Percentiles rank a stretch among this genome's conserved stretches.
These are phyloP conservation scores for Cordyceps cicadae DNA, from an alignment of 2,329 filamentous ascomycete species.

Conservation along the genomic window DNA sequence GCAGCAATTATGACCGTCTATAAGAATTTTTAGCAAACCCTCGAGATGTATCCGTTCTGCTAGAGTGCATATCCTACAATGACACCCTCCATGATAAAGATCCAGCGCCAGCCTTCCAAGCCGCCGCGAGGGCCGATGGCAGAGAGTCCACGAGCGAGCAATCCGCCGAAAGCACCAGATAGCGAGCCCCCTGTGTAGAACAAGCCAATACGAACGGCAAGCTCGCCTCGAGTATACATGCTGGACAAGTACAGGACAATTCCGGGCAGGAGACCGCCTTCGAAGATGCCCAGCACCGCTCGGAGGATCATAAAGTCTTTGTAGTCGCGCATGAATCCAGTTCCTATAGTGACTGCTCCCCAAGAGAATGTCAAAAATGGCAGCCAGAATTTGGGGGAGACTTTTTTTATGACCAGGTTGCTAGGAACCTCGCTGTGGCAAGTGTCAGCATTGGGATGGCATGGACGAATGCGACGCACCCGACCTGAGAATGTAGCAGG, in stretches of 20 bases:
- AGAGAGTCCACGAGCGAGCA: slow-evolving; percentile 52
- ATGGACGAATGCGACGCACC: background rate
- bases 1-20: slow-evolving; percentile 47
- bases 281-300: slow-evolving; percentile 52
- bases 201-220: slow-evolving; percentile 55
- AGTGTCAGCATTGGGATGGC: background rate
- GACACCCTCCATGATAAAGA: slow-evolving; percentile 53
- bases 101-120: slow-evolving; percentile 52
- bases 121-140: slow-evolving; percentile 48
- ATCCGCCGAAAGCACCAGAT: slow-evolving; percentile 51
- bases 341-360: slow-evolving; percentile 50
- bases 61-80: slow-evolving; percentile 27
- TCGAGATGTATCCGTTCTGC: background rate
- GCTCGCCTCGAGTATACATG: slow-evolving; percentile 51
- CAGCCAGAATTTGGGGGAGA: slow-evolving; percentile 53
- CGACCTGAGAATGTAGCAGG: slow-evolving; percentile 51
- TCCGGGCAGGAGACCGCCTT: slow-evolving; percentile 58
- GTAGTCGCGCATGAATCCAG: slow-evolving; percentile 45
- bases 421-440: slow-evolving; percentile 50
- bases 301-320: slow-evolving; percentile 53
- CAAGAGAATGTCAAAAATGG: slow-evolving; percentile 47
- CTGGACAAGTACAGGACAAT: slow-evolving; percentile 60
- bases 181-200: slow-evolving; percentile 61
- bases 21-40: background rate
- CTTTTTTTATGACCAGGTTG: slow-evolving; percentile 54